Percentiles rank a stretch among this genome's conserved stretches.
phyloP scores from a whole-genome alignment of 2,329 filamentous ascomycete species.

The Aspergillus transmontanensis region DNA sequence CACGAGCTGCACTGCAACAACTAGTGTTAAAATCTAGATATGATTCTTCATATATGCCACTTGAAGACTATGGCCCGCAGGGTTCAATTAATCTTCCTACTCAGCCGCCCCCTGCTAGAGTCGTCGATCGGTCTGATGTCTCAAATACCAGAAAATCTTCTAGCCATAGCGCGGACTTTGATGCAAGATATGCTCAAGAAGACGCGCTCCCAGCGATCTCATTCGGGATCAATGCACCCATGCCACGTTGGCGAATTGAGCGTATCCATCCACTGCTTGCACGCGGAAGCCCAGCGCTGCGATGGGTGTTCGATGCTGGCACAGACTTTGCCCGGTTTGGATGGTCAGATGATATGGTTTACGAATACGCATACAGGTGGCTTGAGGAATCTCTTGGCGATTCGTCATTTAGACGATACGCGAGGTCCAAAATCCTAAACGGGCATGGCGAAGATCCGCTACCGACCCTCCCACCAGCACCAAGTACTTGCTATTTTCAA shows the following conservation, averaged over 20 bases:
- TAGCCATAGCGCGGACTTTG: neutral
- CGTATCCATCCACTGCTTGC: neutral
- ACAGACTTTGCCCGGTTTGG: neutral
- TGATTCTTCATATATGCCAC: neutral
- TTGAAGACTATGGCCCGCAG: neutral
- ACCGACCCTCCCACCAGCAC: slow-evolving; percentile 21
- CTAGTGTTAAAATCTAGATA: neutral
- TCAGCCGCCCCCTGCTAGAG: neutral
- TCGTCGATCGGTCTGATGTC: neutral
- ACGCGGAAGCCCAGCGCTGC: neutral
- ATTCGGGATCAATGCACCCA: neutral
- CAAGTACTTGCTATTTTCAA: slow-evolving; percentile 3
- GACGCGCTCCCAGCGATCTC: neutral
- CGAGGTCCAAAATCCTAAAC: slow-evolving; percentile 15
- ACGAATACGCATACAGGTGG: slow-evolving; percentile 23
- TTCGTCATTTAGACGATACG: slow-evolving; percentile 14
- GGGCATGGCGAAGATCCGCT: slow-evolving; percentile 23
- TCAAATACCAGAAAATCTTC: neutral
- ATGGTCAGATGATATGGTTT: slow-evolving; percentile 14
- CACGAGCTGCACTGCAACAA: neutral
- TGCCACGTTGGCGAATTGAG: slow-evolving; percentile 18
- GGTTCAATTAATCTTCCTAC: neutral
- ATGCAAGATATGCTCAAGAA: neutral
- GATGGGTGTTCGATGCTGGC: slow-evolving; percentile 27
- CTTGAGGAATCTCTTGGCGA: slow-evolving; percentile 21